These are phyloP conservation scores for Acer saccharum DNA, from an alignment of 345 rosid species.

Conservation along the genomic window DNA sequence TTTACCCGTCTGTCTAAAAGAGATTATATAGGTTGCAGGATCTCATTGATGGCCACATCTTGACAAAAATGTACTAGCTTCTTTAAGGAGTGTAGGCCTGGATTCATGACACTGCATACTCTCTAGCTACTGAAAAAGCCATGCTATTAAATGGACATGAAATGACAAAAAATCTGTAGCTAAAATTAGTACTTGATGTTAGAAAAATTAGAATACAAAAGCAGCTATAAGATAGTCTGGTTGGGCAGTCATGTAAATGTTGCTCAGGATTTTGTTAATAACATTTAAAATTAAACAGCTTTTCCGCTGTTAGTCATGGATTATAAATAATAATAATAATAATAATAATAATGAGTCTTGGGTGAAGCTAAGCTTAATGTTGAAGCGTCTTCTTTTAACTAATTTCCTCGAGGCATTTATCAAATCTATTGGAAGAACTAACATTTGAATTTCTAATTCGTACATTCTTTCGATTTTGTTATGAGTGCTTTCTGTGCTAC, in stretches of 20 bases:
- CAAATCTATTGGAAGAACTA: not conserved
- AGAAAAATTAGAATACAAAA: not conserved
- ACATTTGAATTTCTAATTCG: not conserved
- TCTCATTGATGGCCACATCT: not conserved
- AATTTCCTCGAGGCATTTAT: not conserved
- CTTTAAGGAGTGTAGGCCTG: not conserved
- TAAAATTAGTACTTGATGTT: not conserved
- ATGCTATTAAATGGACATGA: not conserved
- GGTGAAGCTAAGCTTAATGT: not conserved
- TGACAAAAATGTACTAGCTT: not conserved
- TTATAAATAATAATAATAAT: not conserved
- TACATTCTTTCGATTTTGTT: not conserved
- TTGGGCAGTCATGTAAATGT: not conserved
- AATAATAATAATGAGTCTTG: not conserved
- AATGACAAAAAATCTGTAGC: not conserved
- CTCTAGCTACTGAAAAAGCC: not conserved
- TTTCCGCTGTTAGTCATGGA: not conserved
- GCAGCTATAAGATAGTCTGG: too few relatives aligned
- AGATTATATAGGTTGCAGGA: not conserved
- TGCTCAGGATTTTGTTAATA: not conserved
- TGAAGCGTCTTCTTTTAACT: not conserved
- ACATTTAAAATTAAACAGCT: not conserved
- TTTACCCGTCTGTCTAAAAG: not conserved
- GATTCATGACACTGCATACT: not conserved
- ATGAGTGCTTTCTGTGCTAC: not conserved